Evolutionary conservation across 345 rosid species (phyloP), one percentile per base, ranked within the genome.

Genomic region (Punica granatum): DNA sequence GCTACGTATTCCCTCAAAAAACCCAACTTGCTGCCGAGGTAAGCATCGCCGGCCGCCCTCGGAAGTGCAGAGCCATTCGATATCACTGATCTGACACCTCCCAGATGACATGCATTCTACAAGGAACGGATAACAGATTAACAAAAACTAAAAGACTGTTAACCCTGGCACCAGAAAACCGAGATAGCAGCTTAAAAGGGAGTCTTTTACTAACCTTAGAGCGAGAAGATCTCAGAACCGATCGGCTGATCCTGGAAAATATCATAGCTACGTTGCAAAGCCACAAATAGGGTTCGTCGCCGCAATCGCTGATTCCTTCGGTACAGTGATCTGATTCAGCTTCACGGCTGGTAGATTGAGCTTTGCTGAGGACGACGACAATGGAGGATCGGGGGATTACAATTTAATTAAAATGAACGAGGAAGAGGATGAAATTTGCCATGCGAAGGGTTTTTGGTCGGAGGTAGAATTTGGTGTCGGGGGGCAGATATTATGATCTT

Each of bases 211-310:
- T 68, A 64, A 85, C 92, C 70, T 73, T 76, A 13, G 86, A 76
- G 35, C 78, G 83, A 71, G 86, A 87, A 51, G 90, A 81, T 64
- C 88, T 86, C 53, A 87, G 61, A 25, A 77, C 0, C 14, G 83
- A 73, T 42, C 83, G 85, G 58, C 78, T 76, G 36, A 92, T 80
- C 86, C 83, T 84, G 0, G 86, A 87, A 71, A 83, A 82, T 0
- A 89, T 84, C 97, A 88, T 85, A 19, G 46, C 71, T 69, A 18
- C 14, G 53, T n/a, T 13, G 28, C 43, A 33, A 28, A 18, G 44
- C 13, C 19, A 32, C 14, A 63, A 26, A 16, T 34, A 25, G 1
- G 48, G 59, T 44, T 65, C 39, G 35, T 65, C 2, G 36, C 54
- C 56, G 25, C 33, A 30, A 56, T 30, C 10, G 19, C 23, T 21